Evolutionary conservation across 2,329 filamentous ascomycete species (phyloP).

Genomic region (Cryphonectria japonica): DNA sequence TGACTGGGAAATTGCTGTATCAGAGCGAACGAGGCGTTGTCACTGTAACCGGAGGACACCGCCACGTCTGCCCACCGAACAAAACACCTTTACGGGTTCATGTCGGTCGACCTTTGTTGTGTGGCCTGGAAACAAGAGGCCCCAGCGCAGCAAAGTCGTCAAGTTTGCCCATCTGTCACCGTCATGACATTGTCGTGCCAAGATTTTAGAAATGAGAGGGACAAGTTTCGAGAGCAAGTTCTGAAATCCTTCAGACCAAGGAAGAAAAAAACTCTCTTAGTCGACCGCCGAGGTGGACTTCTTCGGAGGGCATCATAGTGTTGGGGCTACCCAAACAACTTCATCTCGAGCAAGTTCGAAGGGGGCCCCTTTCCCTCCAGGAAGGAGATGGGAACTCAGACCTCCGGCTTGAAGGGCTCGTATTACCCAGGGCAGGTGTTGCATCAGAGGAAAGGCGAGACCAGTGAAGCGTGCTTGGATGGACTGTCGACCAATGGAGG

Average conservation of each 20-base stretch:
- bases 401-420: neutral
- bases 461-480: neutral
- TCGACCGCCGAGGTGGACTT: neutral
- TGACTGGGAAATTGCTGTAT: neutral
- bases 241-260: neutral
- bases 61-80: neutral
- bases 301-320: neutral
- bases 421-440: slow-evolving; percentile 7
- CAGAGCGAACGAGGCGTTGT: neutral
- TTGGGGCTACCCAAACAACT: neutral
- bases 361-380: neutral
- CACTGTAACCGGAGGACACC: neutral
- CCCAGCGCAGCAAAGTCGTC: neutral
- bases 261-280: no score
- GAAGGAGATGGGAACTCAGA: neutral
- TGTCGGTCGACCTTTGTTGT: neutral
- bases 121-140: neutral
- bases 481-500: neutral
- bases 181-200: neutral
- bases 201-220: neutral
- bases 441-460: neutral
- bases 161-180: neutral
- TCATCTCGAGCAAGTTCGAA: slow-evolving; percentile 1
- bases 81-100: neutral
- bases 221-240: neutral